Evolutionary conservation across 2,329 filamentous ascomycete genomes (phyloP).

Genomic region (Didymella pomorum): DNA sequence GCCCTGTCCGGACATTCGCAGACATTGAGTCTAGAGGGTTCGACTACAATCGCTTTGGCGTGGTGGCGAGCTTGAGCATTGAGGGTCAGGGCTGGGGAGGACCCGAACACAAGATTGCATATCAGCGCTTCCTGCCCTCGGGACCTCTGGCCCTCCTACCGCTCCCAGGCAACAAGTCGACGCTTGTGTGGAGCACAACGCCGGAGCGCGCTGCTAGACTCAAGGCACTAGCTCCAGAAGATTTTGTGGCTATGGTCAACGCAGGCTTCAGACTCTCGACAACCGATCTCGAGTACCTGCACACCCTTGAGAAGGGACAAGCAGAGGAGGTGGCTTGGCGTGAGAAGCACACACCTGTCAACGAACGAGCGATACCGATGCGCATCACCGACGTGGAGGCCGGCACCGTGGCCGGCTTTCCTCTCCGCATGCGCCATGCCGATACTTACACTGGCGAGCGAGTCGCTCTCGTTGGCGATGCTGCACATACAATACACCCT

Average conservation of each 20-base stretch:
- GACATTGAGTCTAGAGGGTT: slow-evolving; percentile 86
- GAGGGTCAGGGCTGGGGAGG: slow-evolving; percentile 58
- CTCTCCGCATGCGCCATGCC: slow-evolving; percentile 89
- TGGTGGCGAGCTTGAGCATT: slow-evolving; percentile 87
- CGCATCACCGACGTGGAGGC: slow-evolving; percentile 75
- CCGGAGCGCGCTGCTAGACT: slow-evolving; percentile 79
- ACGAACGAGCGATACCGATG: slow-evolving; percentile 65
- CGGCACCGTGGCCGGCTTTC: slow-evolving; percentile 85
- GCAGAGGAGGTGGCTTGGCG: slow-evolving; percentile 87
- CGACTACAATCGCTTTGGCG: slow-evolving; percentile 90
- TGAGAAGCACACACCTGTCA: slow-evolving; percentile 70
- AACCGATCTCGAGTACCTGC: slow-evolving; percentile 84
- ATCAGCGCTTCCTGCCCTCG: slow-evolving; percentile 92
- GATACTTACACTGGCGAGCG: slow-evolving; percentile 90
- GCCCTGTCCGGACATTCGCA: slow-evolving; percentile 88
- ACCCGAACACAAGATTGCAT: slow-evolving; percentile 73
- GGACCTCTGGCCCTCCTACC: slow-evolving; percentile 93
- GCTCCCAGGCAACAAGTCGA: slow-evolving; percentile 81
- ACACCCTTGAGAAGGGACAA: slow-evolving; percentile 63
- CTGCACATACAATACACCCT: slow-evolving; percentile 93
- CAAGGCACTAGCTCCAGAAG: slow-evolving; percentile 74
- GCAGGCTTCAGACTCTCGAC: slow-evolving; percentile 85
- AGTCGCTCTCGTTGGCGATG: slow-evolving; percentile 91
- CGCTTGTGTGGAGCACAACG: slow-evolving; percentile 94
- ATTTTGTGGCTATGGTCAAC: slow-evolving; percentile 90